These are phyloP conservation scores for Spizellomyces sp. DNA, from an alignment of 192 early-diverging fungal genomes.

Conservation along the genomic window DNA sequence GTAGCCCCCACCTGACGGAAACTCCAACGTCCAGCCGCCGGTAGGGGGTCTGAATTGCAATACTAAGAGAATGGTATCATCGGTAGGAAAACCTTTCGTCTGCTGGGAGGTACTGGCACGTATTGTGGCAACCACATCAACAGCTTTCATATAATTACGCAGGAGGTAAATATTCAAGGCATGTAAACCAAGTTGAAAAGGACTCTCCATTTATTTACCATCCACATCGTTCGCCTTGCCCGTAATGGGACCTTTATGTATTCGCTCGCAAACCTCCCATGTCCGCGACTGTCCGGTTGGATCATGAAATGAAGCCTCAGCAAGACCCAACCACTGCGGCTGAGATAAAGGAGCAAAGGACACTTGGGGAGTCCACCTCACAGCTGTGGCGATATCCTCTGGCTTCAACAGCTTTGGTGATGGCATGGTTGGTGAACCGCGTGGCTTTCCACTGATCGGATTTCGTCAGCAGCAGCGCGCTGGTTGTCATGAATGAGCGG, in stretches of 20 bases:
- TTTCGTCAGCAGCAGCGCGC: no score
- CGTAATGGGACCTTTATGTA: background rate
- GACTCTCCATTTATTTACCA: background rate
- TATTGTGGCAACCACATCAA: constrained; percentile 27
- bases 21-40: constrained; percentile 32
- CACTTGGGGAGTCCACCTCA: background rate
- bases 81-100: background rate
- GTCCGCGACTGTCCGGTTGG: background rate
- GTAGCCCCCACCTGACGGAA: constrained; percentile 20
- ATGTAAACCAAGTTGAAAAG: background rate
- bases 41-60: constrained; percentile 34
- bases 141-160: constrained; percentile 6
- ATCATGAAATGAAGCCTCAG: background rate
- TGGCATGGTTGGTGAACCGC: no score
- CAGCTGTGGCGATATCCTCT: background rate
- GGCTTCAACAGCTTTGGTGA: background rate
- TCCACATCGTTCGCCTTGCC: constrained; percentile 8
- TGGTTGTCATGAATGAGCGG: no score
- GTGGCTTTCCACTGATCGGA: no score
- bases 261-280: constrained; percentile 7
- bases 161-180: background rate
- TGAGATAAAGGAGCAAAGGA: background rate
- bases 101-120: background rate
- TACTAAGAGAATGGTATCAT: constrained; percentile 19
- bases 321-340: background rate